Evolutionary conservation across 2,329 filamentous ascomycete species (phyloP), one percentile per base, ranked within the genome.

Genomic region (Sporothrix euskadiensis): DNA sequence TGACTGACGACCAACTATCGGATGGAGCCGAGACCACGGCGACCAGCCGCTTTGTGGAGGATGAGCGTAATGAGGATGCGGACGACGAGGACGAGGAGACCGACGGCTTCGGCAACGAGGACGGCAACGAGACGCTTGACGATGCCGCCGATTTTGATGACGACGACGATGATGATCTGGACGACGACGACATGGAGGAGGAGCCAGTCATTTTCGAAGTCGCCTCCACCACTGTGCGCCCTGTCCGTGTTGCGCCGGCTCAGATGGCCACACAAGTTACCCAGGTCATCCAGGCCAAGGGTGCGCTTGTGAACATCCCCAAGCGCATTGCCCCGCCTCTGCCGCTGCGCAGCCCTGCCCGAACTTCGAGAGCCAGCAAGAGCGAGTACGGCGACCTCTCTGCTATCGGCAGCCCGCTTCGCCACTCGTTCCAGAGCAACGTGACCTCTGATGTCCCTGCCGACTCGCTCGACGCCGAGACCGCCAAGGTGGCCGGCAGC

Each of bases 291-390:
- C 86, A 88, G 41, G 91, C 89, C 54, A 91, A 92, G 79, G 93
- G 94, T 32, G 91, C 91, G 69, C 85, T 98, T 69, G 93, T 98
- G 39, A 94, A 89, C 63, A 97, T 98, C 74, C 90, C 92, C 14
- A 97, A 95, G 82, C 88, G 94, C 49, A 82, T 90, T 0, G 89
- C 93, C 0, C 94, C 94, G 1, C 90, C 92, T 9, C 86, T 97
- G 14, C 94, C 94, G 0, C 86, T 89, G 3, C 87, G 94, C 66
- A 97, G 92, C 79, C 91, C 93, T 0, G 90, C 90, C 81, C 77
- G 93, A 85, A 79, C 82, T 30, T 89, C 87, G 3, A 82, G 85
- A 57, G 83, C 82, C 3, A 84, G 84, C 77, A 86, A 83, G 79
- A 80, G 87, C 80, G 82, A 92, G 81, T 84, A 92, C 86, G 78